phyloP scores from a whole-genome alignment of 495 filamentous ascomycete species.

The Neohortaea acidophila region DNA sequence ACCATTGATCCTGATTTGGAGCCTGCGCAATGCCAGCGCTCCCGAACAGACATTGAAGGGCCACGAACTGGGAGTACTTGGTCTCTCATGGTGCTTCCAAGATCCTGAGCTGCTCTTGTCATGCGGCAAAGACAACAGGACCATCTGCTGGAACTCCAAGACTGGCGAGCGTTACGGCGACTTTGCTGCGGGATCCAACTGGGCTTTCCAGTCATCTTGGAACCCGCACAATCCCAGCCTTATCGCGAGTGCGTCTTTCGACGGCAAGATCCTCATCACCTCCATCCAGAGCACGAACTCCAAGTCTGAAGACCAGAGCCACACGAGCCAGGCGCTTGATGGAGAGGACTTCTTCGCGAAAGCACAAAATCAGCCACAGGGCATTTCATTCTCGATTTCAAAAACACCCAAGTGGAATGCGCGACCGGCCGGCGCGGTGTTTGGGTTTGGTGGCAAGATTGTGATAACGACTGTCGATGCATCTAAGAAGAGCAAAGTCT shows the following conservation, averaged over 20 bases:
- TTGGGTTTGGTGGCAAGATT: conserved; percentile 91
- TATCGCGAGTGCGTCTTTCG: conserved; percentile 88
- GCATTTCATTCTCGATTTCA: conserved; percentile 66
- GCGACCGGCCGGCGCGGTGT: conserved; percentile 70
- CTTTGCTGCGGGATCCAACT: conserved; percentile 93
- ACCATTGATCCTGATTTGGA: conserved; percentile 82
- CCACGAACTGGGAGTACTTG: conserved; percentile 85
- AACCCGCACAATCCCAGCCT: conserved; percentile 84
- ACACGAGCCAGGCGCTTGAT: conserved; percentile 55
- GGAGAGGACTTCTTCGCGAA: conserved; percentile 95
- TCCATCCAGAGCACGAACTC: conserved; percentile 74
- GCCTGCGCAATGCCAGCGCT: conserved; percentile 87
- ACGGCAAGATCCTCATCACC: conserved; percentile 85
- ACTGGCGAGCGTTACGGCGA: conserved; percentile 75
- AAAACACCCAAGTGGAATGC: conserved; percentile 87
- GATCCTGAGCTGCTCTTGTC: conserved; percentile 84
- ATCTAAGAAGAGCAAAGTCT: conserved; percentile 55
- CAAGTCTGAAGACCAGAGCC: conserved; percentile 35
- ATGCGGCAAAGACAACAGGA: conserved; percentile 91
- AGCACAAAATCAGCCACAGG: conserved; percentile 80
- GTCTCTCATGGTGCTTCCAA: conserved; percentile 88
- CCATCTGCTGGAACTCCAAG: conserved; percentile 90
- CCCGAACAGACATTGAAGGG: conserved; percentile 78
- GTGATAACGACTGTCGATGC: conserved; percentile 51
- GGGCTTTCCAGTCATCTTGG: conserved; percentile 93